Evolutionary conservation across 2,329 filamentous ascomycete species (phyloP), one percentile per base, ranked within the genome.

Genomic region (Ascochyta lentis): DNA sequence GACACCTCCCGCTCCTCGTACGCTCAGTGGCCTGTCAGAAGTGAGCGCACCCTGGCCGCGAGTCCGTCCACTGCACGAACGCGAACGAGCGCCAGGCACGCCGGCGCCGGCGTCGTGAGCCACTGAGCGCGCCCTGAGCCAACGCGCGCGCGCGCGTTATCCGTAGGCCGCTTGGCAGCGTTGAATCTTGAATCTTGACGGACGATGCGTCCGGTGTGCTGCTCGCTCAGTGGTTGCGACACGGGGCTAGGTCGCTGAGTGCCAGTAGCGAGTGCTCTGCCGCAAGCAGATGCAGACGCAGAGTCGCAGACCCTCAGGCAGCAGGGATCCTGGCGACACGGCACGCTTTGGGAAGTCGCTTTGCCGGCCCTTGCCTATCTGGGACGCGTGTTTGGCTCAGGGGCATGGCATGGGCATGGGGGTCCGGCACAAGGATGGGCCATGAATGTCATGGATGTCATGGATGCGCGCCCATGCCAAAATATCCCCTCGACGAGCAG

Each of bases 341-440:
- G 54, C 60, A 56, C 58, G 56, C 31, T 59, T 64, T 61, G 39
- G 64, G 66, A 62, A 65, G 56, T 56, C 56, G 58, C 53, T 31
- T 31, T 13, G 29, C 29, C 29, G 44, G 54, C 29, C 42, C 53
- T 59, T 59, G 33, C 65, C 60, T 43, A 52, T 60, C 55, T 57
- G 48, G 60, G 62, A 48, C 42, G 27, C 50, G 41, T 58, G 31
- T 49, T 23, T 39, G 15, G 33, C 33, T 31, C 29, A 31, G 26
- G 35, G 13, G 24, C 16, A 15, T 63, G 27, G 27, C 61, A 64
- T 61, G 59, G 63, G 63, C 45, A 23, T 48, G 48, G 29, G 45
- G 24, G 27, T 33, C 48, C n/a, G 41, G 52, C 51, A 50, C 38
- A 50, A 49, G 49, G 54, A 53, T 40, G 53, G 53, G 54, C 19